Conservation (phyloP, 495 filamentous ascomycete species). For the Podospora pseudocomata region DNA sequence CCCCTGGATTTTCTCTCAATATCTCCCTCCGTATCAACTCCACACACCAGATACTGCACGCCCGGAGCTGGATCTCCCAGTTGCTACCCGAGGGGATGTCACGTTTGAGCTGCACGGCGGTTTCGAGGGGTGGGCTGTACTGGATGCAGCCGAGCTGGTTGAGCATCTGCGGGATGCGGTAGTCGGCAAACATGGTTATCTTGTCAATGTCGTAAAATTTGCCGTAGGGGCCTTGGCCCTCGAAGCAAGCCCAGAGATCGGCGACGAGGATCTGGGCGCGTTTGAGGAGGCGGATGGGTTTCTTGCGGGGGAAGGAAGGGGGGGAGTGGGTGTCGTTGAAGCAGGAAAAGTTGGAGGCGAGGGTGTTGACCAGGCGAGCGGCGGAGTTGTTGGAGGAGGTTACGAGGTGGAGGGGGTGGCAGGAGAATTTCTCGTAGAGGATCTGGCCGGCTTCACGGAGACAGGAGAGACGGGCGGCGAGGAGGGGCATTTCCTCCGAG, state of each 20-base stretch:
- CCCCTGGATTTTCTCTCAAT: slow-evolving; percentile 61
- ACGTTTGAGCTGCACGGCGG: slow-evolving; percentile 58
- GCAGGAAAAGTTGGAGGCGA: slow-evolving; percentile 75
- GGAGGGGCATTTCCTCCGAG: slow-evolving; percentile 79
- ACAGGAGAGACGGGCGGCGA: slow-evolving; percentile 72
- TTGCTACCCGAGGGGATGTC: slow-evolving; percentile 64
- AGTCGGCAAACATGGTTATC: slow-evolving; percentile 99
- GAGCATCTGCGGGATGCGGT: slow-evolving; percentile 92
- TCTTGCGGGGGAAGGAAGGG: slow-evolving; percentile 42
- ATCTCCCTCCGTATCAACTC: slow-evolving; percentile 89
- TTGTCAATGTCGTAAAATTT: slow-evolving; percentile 87
- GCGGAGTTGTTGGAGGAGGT: slow-evolving; percentile 74
- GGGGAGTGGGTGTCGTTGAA: slow-evolving; percentile 78
- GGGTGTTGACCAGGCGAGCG: slow-evolving; percentile 74
- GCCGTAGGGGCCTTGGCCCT: slow-evolving; percentile 67
- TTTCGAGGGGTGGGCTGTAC: slow-evolving; percentile 75
- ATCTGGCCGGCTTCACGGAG: slow-evolving; percentile 81
- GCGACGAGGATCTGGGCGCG: slow-evolving; percentile 94
- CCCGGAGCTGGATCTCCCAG: slow-evolving; percentile 85
- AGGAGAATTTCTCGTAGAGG: slow-evolving; percentile 78
- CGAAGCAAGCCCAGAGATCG: slow-evolving; percentile 92
- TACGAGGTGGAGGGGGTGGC: slow-evolving; percentile 70
- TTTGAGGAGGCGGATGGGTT: slow-evolving; percentile 76
- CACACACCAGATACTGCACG: slow-evolving; percentile 88
- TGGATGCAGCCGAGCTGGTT: slow-evolving; percentile 75